Evolutionary conservation across 2,329 filamentous ascomycete species (phyloP).

Genomic region (Coniella vitis): DNA sequence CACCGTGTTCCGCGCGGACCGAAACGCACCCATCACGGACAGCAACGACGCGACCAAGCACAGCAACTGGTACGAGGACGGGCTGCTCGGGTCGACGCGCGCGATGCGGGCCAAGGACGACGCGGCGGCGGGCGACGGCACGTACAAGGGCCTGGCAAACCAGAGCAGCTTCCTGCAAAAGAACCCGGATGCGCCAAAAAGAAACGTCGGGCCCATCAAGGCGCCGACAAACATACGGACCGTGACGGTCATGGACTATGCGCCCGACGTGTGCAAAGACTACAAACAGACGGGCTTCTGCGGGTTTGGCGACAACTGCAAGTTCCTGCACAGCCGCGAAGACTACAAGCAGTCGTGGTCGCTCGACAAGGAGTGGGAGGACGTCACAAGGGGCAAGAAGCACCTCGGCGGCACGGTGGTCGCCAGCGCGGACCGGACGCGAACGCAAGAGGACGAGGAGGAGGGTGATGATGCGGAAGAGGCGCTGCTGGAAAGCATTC

Average conservation of each 20-base stretch:
- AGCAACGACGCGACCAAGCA: slow-evolving; percentile 86
- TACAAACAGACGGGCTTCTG: slow-evolving; percentile 51
- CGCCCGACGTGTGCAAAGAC: slow-evolving; percentile 92
- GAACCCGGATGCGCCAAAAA: slow-evolving; percentile 65
- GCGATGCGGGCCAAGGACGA: slow-evolving; percentile 26
- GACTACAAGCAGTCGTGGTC: slow-evolving; percentile 93
- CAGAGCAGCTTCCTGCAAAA: slow-evolving; percentile 71
- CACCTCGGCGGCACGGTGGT: slow-evolving; percentile 54
- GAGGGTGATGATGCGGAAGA: slow-evolving; percentile 52
- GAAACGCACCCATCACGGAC: slow-evolving; percentile 53
- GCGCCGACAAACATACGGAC: slow-evolving; percentile 84
- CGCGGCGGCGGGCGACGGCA: slow-evolving; percentile 47
- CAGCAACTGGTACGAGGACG: slow-evolving; percentile 83
- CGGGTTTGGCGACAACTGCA: slow-evolving; percentile 67
- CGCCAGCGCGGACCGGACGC: slow-evolving; percentile 48
- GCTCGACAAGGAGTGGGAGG: slow-evolving; percentile 90
- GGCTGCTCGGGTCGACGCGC: slow-evolving; percentile 52
- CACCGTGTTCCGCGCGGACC: slow-evolving; percentile 54
- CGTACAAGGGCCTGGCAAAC: slow-evolving; percentile 69
- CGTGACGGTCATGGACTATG: slow-evolving; percentile 84
- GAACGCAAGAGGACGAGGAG: slow-evolving; percentile 23
- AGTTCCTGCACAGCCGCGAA: slow-evolving; percentile 68
- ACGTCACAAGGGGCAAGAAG: slow-evolving; percentile 65
- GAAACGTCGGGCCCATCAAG: slow-evolving; percentile 78
- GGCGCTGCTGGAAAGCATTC: slow-evolving; percentile 72